phyloP scores from a whole-genome alignment of 2,329 filamentous ascomycete genomes.

The Neocucurbitaria cava region DNA sequence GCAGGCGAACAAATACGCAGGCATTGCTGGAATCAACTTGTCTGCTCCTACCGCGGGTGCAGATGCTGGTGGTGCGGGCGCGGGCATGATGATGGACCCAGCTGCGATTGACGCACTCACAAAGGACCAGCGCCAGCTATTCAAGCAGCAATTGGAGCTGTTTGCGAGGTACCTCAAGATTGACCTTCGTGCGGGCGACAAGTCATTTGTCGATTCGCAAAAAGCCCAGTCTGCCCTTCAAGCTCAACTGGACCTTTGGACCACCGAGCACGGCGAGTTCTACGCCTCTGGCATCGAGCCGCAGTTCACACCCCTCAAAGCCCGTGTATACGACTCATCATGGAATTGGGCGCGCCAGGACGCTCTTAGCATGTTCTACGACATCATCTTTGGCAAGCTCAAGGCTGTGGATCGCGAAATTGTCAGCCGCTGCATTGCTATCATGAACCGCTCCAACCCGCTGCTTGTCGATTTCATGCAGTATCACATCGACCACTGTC shows the following conservation, averaged over 20 bases:
- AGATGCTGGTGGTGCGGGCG: constrained; percentile 73
- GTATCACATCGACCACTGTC: constrained; percentile 99
- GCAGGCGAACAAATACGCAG: constrained; percentile 87
- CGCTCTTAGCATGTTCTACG: constrained; percentile 97
- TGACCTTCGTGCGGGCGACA: constrained; percentile 95
- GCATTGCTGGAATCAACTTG: constrained; percentile 81
- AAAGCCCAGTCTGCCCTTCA: constrained; percentile 88
- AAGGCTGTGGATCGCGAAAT: constrained; percentile 96
- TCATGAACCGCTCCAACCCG: constrained; percentile 99
- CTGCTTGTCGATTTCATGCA: constrained; percentile 98
- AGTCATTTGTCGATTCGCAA: constrained; percentile 83
- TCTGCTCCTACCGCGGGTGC: constrained; percentile 74
- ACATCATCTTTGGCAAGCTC: constrained; percentile 96
- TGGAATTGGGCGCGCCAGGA: constrained; percentile 99
- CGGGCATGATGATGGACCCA: constrained; percentile 99
- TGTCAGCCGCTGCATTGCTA: constrained; percentile 96
- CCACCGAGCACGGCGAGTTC: constrained; percentile 92
- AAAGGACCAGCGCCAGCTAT: constrained; percentile 92
- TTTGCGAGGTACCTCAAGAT: constrained; percentile 96
- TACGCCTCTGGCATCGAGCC: constrained; percentile 95
- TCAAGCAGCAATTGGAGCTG: constrained; percentile 97
- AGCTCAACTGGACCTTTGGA: constrained; percentile 93
- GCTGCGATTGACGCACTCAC: constrained; percentile 95
- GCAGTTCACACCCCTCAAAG: constrained; percentile 91
- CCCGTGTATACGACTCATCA: constrained; percentile 94